Conservation (phyloP, 2,329 filamentous ascomycete genomes). For the Cryphonectria naterciae region DNA sequence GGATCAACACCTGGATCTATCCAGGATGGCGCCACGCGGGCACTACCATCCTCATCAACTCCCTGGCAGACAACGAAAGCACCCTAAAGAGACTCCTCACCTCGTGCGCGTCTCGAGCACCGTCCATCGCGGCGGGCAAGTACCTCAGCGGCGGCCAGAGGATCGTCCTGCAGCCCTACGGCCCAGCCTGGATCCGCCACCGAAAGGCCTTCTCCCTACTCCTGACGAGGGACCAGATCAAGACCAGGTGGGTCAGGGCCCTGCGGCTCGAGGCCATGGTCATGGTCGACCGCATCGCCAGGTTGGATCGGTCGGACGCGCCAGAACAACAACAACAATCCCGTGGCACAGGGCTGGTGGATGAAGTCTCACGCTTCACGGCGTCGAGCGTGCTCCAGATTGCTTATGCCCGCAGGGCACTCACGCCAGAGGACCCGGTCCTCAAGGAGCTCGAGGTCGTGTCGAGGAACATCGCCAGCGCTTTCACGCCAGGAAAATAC, state of each 20-base stretch:
- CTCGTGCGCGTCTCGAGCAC: constrained; percentile 19
- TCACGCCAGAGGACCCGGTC: constrained; percentile 14
- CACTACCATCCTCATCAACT: constrained; percentile 27
- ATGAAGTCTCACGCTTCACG: constrained; percentile 28
- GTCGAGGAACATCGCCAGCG: constrained; percentile 22
- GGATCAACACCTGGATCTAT: constrained; percentile 1
- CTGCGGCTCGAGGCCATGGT: constrained; percentile 24
- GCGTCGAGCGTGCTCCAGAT: constrained; percentile 28
- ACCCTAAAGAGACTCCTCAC: constrained; percentile 16
- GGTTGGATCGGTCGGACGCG: neutral
- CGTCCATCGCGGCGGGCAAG: constrained; percentile 24
- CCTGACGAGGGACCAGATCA: constrained; percentile 21
- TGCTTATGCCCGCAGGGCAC: constrained; percentile 23
- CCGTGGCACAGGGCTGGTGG: neutral
- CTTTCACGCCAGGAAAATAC: constrained; percentile 23
- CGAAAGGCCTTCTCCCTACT: constrained; percentile 20
- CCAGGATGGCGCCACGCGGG: neutral
- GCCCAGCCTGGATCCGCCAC: constrained; percentile 21
- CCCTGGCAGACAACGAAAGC: constrained; percentile 15
- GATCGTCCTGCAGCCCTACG: constrained; percentile 25
- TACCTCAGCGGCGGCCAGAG: constrained; percentile 25
- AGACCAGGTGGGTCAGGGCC: constrained; percentile 11
- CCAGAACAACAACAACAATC: neutral
- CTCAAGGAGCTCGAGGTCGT: constrained; percentile 15
- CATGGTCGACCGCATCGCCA: constrained; percentile 19